Base-by-base conservation (phyloP, 148 eudicot genomes). In the Diospyros lotus region DNA sequence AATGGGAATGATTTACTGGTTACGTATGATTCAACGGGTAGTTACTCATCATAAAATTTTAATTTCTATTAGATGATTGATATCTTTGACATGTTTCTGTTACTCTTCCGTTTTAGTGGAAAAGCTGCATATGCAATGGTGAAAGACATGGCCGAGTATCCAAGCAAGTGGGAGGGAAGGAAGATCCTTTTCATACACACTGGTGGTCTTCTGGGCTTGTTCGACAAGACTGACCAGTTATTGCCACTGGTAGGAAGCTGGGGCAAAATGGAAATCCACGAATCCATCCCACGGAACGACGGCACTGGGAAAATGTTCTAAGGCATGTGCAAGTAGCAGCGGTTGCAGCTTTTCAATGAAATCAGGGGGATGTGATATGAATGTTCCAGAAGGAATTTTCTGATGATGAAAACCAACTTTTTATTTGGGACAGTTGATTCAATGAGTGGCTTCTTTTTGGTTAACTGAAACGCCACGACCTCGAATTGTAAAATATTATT, bases 151-250 rank as follows among this genome's bases (percentile, higher is more conserved):
- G 75, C 81, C n/a, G 90, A 89, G 71, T 82, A 88, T 80, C 96
- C 97, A 50, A 73, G 51, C 39, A 86, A 90, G 45, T 95, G 98
- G 98, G 89, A 88, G 75, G 98, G 97, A 70, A 85, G 89, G 84
- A 90, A 84, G 79, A 80, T 95, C 71, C 86, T 95, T 43, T 95
- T 95, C 81, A 88, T 95, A 80, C 98, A 95, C 84, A 95, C 98
- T 0, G 98, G 98, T 42, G 98, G 98, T 14, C 88, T 95, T 4
- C 86, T 95, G 41, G 98, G 98, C 46, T 75, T 95, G 84, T 92
- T 64, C 68, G 98, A 95, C 79, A 95, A 95, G 83, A 76, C 86
- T 1, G 90, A 81, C 42, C 86, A 95, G 81, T 77, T 95, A 75
- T 76, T 77, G 38, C 74, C 96, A 58, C 72, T 82, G 74, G 71